Evolutionary conservation across 1,284 basidiomycete genomes (phyloP), one percentile per base, ranked within the genome.

Genomic region (Coniferiporia weirii): DNA sequence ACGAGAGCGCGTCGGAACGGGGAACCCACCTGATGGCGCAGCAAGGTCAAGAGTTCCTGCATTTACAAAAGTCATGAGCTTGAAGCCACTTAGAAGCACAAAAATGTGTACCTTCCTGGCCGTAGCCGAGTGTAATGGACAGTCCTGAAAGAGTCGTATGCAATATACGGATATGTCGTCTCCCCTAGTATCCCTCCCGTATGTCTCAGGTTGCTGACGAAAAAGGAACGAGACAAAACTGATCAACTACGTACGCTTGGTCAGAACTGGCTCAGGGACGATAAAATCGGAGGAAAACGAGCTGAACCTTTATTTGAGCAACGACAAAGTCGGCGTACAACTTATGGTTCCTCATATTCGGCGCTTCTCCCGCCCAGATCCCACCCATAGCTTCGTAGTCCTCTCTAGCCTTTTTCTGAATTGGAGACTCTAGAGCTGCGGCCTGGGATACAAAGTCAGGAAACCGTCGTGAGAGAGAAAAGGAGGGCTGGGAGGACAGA

Each of bases 191-290:
- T 91, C 87, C 32, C 53, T 43, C 19, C 45, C 32, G 63, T 88
- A 82, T 56, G 88, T 84, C 35, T 92, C 89, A 35, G 71, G 76
- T 56, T 79, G 72, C 32, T 85, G 89, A 55, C 95, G 83, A 63
- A 96, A 82, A 27, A 97, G 87, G 75, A 95, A 98, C 0, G 95
- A 93, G 49, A 98, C 77, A 71, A 95, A 98, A 4, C 94, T 95
- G 71, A 98, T 85, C 65, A 93, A 89, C 92, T 95, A 64, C 38
- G 58, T 49, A 12, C 1, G 15, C n/a, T 19, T n/a, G 45, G 54
- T 38, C 47, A 47, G 56, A 38, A n/a, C 8, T 17, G 27, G 9
- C 36, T 13, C 22, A 34, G 32, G 60, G 34, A 55, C 22, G 38
- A 53, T 43, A 36, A n/a, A 49, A 17, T 2, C 3, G 17, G 32